Evolutionary conservation across 495 filamentous ascomycete genomes (phyloP).

Genomic region (Haplographium delicatum): DNA sequence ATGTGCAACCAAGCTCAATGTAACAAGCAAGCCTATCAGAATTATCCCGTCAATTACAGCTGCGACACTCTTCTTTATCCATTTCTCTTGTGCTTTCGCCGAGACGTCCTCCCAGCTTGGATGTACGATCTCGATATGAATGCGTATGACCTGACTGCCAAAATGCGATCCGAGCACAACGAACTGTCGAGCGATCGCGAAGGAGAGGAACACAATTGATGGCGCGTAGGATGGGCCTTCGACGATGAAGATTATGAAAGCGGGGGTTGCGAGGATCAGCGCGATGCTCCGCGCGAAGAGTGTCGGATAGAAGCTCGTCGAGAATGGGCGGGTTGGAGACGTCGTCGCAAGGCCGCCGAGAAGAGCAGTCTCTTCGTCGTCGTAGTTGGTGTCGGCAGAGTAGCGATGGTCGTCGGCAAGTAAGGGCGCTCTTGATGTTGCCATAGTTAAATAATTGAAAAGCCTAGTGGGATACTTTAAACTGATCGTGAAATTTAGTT

Average conservation of each 20-base stretch:
- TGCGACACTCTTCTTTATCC: constrained; percentile 9
- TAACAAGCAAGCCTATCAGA: constrained; percentile 13
- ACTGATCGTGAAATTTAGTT: too few relatives aligned
- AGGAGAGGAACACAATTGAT: constrained; percentile 14
- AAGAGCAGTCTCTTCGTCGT: constrained; percentile 8
- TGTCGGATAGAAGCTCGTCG: constrained; percentile 12
- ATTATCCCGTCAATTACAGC: constrained; percentile 6
- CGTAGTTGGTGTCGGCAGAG: constrained; percentile 2
- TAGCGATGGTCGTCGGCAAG: background rate
- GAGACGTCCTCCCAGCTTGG: constrained; percentile 7
- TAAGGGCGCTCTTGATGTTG: constrained; percentile 2
- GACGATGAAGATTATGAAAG: constrained; percentile 16
- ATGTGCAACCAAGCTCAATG: constrained; percentile 1
- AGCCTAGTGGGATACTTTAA: too few relatives aligned
- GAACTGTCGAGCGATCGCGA: constrained; percentile 14
- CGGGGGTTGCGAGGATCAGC: constrained; percentile 12
- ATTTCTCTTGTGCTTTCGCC: constrained; percentile 12
- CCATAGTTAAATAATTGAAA: background rate
- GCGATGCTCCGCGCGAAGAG: constrained; percentile 3
- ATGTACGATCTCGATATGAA: constrained; percentile 18
- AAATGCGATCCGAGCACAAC: constrained; percentile 10
- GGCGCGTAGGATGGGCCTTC: background rate
- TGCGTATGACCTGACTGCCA: constrained; percentile 8
- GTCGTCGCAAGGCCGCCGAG: constrained; percentile 7
- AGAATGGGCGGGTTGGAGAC: constrained; percentile 9